Evolutionary conservation across 352 stramenopile species (phyloP).

Genomic region (Phytophthora agathidicida): DNA sequence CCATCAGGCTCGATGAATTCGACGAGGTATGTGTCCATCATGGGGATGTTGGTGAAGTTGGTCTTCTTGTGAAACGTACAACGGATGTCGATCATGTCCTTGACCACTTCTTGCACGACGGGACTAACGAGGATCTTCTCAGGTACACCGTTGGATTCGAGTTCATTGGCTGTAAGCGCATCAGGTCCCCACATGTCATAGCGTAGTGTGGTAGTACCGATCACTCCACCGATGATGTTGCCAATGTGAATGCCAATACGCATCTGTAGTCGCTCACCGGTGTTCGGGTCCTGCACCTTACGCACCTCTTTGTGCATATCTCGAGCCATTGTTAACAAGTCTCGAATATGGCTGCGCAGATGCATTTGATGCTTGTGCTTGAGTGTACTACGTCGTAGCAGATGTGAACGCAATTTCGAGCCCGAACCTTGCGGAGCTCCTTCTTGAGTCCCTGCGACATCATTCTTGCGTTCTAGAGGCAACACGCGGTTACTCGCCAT

Average conservation of each 20-base stretch:
- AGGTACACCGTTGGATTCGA: constrained; percentile 87
- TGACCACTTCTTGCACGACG: constrained; percentile 81
- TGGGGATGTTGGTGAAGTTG: constrained; percentile 80
- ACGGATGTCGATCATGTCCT: constrained; percentile 84
- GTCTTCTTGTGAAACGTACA: constrained; percentile 86
- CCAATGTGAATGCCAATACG: constrained; percentile 89
- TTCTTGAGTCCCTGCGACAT: constrained; percentile 1
- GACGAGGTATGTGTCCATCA: constrained; percentile 88
- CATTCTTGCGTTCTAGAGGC: constrained; percentile 37
- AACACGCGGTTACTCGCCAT: constrained; percentile 63
- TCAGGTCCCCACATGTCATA: constrained; percentile 91
- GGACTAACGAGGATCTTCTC: constrained; percentile 83
- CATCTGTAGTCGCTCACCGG: constrained; percentile 84
- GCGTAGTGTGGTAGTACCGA: constrained; percentile 84
- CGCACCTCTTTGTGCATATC: constrained; percentile 90
- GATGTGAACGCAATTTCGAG: constrained; percentile 25
- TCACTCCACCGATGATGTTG: constrained; percentile 89
- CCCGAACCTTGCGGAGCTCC: constrained; percentile 10
- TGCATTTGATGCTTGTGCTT: constrained; percentile 88
- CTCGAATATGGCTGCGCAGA: constrained; percentile 79
- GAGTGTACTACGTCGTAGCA: constrained; percentile 61
- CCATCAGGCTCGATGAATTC: constrained; percentile 70
- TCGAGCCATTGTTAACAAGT: constrained; percentile 79
- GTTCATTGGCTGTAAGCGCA: constrained; percentile 82
- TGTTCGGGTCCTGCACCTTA: constrained; percentile 87